phyloP scores from a whole-genome alignment of 2,329 filamentous ascomycete genomes.

The Ceratocystis albifundus region DNA sequence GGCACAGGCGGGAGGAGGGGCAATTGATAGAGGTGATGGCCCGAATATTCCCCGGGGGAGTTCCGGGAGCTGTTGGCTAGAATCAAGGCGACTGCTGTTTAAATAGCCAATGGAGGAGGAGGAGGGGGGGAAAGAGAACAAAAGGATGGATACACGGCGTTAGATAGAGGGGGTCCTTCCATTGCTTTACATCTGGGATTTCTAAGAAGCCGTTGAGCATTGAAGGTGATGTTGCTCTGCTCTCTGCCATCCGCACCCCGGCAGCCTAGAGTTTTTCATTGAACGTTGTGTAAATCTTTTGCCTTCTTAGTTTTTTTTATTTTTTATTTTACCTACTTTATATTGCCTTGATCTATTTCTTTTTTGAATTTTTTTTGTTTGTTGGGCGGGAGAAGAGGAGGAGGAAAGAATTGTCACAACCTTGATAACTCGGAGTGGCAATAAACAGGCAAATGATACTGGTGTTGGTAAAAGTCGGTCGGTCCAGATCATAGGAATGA shows the following conservation, averaged over 20 bases:
- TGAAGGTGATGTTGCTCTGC: not conserved
- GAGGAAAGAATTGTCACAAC: no score
- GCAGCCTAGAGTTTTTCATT: not conserved
- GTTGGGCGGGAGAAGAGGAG: no score
- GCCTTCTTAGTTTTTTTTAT: not conserved
- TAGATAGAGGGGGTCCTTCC: constrained; percentile 5
- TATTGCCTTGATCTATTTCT: not conserved
- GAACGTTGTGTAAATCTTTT: not conserved
- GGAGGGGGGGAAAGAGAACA: not conserved
- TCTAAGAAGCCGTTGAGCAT: not conserved
- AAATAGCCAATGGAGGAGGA: not conserved
- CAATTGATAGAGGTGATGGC: constrained; percentile 4
- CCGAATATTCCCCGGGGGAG: constrained; percentile 11
- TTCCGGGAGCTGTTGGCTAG: constrained; percentile 7
- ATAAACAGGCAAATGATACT: no score
- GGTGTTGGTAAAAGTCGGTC: no score
- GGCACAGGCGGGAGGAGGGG: not conserved
- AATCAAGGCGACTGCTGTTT: constrained; percentile 15
- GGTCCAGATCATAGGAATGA: no score
- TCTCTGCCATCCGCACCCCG: constrained; percentile 3
- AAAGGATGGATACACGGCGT: not conserved
- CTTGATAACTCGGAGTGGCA: no score
- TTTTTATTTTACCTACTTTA: not conserved
- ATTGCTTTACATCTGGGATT: not conserved
- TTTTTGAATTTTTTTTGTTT: not conserved